Evolutionary conservation across 805 yeast genomes (phyloP).

Genomic region (Saturnispora hagleri): DNA sequence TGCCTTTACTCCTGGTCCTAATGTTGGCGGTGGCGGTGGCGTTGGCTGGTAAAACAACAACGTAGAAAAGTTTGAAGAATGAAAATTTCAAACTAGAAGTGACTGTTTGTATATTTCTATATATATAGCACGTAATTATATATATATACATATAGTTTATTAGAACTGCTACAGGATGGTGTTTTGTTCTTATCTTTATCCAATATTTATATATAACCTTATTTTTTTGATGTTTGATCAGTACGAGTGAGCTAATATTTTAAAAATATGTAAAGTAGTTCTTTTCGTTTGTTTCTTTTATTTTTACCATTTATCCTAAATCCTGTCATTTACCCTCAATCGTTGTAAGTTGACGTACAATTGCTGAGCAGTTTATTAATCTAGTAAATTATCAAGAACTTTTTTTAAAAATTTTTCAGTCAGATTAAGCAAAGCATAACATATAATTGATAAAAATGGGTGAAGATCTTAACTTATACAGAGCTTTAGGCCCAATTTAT

Average conservation of each 20-base stretch:
- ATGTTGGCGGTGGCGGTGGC: neutral
- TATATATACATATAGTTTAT: neutral
- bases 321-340: neutral
- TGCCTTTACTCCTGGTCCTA: neutral
- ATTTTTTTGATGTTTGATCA: too few species aligned
- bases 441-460: neutral
- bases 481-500: constrained; percentile 75
- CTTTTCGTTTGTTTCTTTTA: too few species aligned
- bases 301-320: too few species aligned
- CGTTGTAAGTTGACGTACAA: neutral
- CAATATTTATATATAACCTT: too few species aligned
- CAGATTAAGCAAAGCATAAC: neutral
- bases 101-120: neutral
- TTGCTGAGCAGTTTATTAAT: neutral
- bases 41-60: neutral
- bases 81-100: constrained; percentile 1
- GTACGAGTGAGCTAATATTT: too few species aligned
- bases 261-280: too few species aligned
- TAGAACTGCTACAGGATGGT: neutral
- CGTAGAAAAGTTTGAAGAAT: neutral
- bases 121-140: neutral
- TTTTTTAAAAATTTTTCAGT: neutral
- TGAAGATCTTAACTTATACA: constrained; percentile 23
- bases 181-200: neutral
- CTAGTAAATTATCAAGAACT: neutral